These are phyloP conservation scores for Epithele typhae DNA, from an alignment of 768 basidiomycete genomes.

Conservation along the genomic window DNA sequence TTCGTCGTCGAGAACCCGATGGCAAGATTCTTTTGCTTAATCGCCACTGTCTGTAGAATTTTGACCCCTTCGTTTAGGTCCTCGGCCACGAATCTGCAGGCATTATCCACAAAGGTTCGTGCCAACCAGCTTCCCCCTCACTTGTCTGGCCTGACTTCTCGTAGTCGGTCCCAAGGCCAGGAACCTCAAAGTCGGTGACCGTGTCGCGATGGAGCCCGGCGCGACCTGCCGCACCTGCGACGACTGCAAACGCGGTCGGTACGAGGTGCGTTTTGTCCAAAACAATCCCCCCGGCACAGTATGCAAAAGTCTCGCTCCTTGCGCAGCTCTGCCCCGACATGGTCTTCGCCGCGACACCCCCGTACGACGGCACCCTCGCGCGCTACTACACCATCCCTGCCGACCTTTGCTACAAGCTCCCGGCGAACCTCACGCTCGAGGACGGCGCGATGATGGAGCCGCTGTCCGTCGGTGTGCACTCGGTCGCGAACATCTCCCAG, in stretches of 20 bases:
- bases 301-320: not conserved
- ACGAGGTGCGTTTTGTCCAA: slow-evolving; percentile 56
- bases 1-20: slow-evolving; percentile 79
- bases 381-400: slow-evolving; percentile 85
- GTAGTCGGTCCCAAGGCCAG: slow-evolving; percentile 75
- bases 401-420: slow-evolving; percentile 80
- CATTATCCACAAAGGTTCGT: slow-evolving; percentile 59
- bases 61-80: slow-evolving; percentile 45
- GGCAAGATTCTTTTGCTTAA: slow-evolving; percentile 35
- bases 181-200: slow-evolving; percentile 74
- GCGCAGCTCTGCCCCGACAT: slow-evolving; percentile 79
- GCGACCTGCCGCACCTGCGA: slow-evolving; percentile 80
- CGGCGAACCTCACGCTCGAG: slow-evolving; percentile 80
- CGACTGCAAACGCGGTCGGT: slow-evolving; percentile 79
- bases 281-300: too few relatives aligned
- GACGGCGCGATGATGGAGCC: slow-evolving; percentile 99
- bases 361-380: slow-evolving; percentile 84
- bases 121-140: not conserved
- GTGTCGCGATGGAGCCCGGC: slow-evolving; percentile 91
- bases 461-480: slow-evolving; percentile 87
- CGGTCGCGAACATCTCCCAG: slow-evolving; percentile 71
- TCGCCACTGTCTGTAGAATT: not conserved
- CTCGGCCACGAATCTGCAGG: slow-evolving; percentile 94
- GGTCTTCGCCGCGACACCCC: slow-evolving; percentile 90
- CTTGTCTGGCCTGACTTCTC: not conserved